These are phyloP conservation scores for Linum tenue DNA, from an alignment of 345 rosid species.

Conservation along the genomic window DNA sequence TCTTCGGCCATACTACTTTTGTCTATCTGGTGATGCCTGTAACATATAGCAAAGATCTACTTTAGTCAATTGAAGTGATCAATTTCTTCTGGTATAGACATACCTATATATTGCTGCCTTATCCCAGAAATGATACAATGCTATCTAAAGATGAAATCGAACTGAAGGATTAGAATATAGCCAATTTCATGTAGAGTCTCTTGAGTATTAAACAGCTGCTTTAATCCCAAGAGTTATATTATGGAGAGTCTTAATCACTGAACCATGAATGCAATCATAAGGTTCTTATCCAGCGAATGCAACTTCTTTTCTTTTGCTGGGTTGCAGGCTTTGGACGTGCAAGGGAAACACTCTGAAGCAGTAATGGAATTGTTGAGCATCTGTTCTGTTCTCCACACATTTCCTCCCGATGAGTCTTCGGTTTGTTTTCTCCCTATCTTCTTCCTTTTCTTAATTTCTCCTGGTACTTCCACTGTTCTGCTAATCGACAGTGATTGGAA, in stretches of 20 bases:
- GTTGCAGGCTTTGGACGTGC: conserved; percentile 82
- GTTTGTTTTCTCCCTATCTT: conserved; percentile 34
- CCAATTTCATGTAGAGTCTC: too few species aligned
- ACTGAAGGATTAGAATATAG: too few species aligned
- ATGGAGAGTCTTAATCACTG: too few species aligned
- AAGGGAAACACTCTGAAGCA: conserved; percentile 71
- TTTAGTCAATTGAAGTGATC: too few species aligned
- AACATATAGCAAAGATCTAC: not conserved
- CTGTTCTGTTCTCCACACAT: conserved; percentile 53
- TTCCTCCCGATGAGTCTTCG: conserved; percentile 78
- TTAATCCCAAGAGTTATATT: too few species aligned
- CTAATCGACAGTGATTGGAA: too few species aligned
- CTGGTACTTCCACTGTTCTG: not conserved
- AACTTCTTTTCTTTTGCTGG: not conserved
- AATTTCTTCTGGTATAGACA: too few species aligned
- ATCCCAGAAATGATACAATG: too few species aligned
- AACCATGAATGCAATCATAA: not conserved
- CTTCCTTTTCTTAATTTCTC: not conserved
- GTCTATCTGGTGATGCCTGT: not conserved
- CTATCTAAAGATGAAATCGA: too few species aligned
- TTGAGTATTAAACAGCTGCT: too few species aligned
- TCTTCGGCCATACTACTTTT: not conserved
- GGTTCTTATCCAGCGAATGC: not conserved
- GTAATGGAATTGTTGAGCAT: conserved; percentile 51
- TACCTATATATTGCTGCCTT: not conserved